Percentiles rank a stretch among this genome's conserved stretches.
Conservation (phyloP, 441 rosid genomes). For the California macrophylla region DNA sequence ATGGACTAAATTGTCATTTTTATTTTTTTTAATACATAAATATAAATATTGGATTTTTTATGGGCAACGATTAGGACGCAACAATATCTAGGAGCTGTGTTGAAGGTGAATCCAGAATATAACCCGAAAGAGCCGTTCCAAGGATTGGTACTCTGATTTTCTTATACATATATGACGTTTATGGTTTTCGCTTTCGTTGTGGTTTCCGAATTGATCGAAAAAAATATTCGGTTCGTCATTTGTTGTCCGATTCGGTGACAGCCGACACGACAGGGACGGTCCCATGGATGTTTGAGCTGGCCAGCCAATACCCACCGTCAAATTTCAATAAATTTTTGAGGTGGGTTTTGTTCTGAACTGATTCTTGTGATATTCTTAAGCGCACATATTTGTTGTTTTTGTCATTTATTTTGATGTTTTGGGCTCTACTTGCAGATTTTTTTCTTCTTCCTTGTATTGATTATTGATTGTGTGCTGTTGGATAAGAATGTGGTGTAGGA, state of each 20-base stretch:
- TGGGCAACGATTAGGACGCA: background rate
- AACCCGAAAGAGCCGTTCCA: background rate
- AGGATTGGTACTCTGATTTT: background rate
- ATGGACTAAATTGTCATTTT: no score
- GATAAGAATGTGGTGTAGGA: slow-evolving; percentile 46
- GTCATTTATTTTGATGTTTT: slow-evolving; percentile 12
- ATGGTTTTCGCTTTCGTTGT: background rate
- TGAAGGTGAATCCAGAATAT: background rate
- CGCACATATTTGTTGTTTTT: background rate
- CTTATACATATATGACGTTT: background rate
- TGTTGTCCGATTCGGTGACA: background rate
- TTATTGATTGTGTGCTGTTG: slow-evolving; percentile 16
- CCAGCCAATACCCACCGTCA: slow-evolving; percentile 11
- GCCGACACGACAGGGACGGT: background rate
- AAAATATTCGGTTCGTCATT: background rate
- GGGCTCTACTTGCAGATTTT: slow-evolving; percentile 21
- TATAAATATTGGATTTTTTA: no score
- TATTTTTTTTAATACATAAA: no score
- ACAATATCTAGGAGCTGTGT: slow-evolving; percentile 6
- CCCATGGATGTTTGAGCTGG: slow-evolving; percentile 3
- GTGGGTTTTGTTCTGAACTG: background rate
- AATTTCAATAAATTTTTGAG: background rate
- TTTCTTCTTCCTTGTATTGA: background rate
- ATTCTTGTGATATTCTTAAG: slow-evolving; percentile 1
- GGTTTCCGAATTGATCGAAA: background rate